Conservation (phyloP, 2,329 filamentous ascomycete genomes). For the Colletotrichum falcatum region DNA sequence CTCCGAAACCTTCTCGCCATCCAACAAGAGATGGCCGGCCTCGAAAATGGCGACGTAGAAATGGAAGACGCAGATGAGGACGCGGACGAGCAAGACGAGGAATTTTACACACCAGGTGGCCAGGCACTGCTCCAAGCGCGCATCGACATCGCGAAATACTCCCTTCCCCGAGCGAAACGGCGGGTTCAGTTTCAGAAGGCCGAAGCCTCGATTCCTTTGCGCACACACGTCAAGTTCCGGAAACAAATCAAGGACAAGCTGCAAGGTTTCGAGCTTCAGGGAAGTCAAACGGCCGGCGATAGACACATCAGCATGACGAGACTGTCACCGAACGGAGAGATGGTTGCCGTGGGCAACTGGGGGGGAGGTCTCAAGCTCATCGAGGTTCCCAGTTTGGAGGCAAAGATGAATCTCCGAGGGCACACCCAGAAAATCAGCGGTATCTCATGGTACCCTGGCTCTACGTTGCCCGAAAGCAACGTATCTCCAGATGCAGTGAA, state of each 20-base stretch:
- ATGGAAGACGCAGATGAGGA: slow-evolving; percentile 68
- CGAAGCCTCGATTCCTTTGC: slow-evolving; percentile 85
- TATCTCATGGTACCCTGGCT: slow-evolving; percentile 87
- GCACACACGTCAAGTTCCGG: slow-evolving; percentile 92
- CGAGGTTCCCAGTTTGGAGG: slow-evolving; percentile 83
- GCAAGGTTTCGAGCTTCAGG: slow-evolving; percentile 88
- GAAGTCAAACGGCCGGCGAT: slow-evolving; percentile 92
- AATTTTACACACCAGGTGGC: slow-evolving; percentile 92
- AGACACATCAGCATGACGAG: slow-evolving; percentile 91
- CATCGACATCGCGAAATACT: slow-evolving; percentile 83
- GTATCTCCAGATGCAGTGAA: slow-evolving; percentile 83
- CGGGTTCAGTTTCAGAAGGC: slow-evolving; percentile 81
- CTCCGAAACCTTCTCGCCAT: slow-evolving; percentile 84
- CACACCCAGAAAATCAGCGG: slow-evolving; percentile 93
- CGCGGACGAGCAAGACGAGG: slow-evolving; percentile 81
- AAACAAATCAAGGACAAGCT: slow-evolving; percentile 89
- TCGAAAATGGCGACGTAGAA: slow-evolving; percentile 68
- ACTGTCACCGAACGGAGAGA: slow-evolving; percentile 86
- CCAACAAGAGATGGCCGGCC: slow-evolving; percentile 72
- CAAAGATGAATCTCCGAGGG: slow-evolving; percentile 80
- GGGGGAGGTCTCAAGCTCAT: slow-evolving; percentile 89
- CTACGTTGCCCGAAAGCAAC: slow-evolving; percentile 77
- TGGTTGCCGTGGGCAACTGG: slow-evolving; percentile 93
- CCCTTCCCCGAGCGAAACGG: slow-evolving; percentile 82
- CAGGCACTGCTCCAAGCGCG: slow-evolving; percentile 80